phyloP scores from a whole-genome alignment of 2,329 filamentous ascomycete genomes.

The Diplodia sapinea region DNA sequence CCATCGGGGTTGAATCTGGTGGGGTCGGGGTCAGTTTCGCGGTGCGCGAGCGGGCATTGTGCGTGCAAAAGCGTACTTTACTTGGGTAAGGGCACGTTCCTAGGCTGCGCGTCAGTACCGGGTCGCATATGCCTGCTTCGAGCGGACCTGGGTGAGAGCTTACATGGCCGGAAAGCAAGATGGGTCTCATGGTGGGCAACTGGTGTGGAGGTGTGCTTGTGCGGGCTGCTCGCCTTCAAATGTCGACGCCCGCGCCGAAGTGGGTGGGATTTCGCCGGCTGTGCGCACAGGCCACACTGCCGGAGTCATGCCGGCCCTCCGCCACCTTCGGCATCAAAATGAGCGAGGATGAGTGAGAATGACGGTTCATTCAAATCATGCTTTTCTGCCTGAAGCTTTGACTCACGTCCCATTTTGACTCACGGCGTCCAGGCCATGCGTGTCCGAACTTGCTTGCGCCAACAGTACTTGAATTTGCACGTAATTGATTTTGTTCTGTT shows the following conservation, averaged over 20 bases:
- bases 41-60: conserved; percentile 8
- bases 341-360: neutral
- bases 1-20: conserved; percentile 68
- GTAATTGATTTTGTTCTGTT: conserved; percentile 2
- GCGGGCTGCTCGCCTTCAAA: conserved; percentile 27
- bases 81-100: conserved; percentile 94
- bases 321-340: neutral
- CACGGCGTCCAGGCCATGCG: neutral
- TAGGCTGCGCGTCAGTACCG: conserved; percentile 46
- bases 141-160: conserved; percentile 35
- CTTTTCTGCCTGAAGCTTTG: neutral
- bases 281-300: conserved; percentile 18
- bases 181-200: conserved; percentile 77
- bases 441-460: neutral
- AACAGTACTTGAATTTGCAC: neutral
- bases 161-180: conserved; percentile 91
- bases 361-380: too few relatives aligned
- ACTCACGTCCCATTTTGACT: neutral
- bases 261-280: conserved; percentile 31
- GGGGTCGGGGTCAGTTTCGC: conserved; percentile 5
- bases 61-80: conserved; percentile 67
- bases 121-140: neutral
- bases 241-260: conserved; percentile 28
- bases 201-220: conserved; percentile 25
- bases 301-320: conserved; percentile 16